These are phyloP conservation scores for Cladosporium sp. DNA, from an alignment of 2,329 filamentous ascomycete genomes.

Conservation along the genomic window DNA sequence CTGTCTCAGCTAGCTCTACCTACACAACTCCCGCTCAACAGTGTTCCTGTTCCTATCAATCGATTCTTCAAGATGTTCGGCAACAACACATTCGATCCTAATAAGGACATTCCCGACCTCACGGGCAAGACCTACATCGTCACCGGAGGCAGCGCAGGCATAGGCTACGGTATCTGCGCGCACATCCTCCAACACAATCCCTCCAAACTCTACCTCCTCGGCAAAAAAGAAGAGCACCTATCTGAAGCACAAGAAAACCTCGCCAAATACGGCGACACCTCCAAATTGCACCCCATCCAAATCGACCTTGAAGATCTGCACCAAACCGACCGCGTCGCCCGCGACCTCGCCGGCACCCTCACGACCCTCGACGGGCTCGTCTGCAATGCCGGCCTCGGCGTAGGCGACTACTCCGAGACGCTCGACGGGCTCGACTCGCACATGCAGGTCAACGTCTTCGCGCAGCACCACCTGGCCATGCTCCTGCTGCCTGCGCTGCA, in stretches of 20 bases:
- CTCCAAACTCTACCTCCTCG: conserved; percentile 43
- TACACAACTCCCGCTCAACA: not conserved
- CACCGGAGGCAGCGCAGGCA: conserved; percentile 23
- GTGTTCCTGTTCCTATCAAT: not conserved
- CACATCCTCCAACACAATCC: conserved; percentile 48
- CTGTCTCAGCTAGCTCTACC: not conserved
- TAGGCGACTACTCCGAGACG: conserved; percentile 44
- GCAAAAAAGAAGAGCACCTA: conserved; percentile 45
- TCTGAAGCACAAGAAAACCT: conserved; percentile 39
- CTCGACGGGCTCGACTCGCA: conserved; percentile 46
- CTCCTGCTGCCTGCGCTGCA: conserved; percentile 41
- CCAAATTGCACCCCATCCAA: conserved; percentile 40
- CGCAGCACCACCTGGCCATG: conserved; percentile 45
- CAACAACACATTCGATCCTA: conserved; percentile 19
- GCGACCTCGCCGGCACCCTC: conserved; percentile 36
- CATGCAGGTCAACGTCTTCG: conserved; percentile 47
- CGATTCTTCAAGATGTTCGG: conserved; percentile 2
- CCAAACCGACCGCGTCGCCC: conserved; percentile 42
- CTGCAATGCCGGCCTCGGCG: conserved; percentile 46
- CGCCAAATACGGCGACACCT: conserved; percentile 40
- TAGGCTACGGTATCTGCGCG: conserved; percentile 44
- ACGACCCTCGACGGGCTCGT: conserved; percentile 42
- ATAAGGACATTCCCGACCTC: conserved; percentile 23
- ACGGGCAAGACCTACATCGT: conserved; percentile 22
- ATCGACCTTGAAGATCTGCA: conserved; percentile 43